Conservation (phyloP, 495 filamentous ascomycete genomes). For the Tirmania nivea region DNA sequence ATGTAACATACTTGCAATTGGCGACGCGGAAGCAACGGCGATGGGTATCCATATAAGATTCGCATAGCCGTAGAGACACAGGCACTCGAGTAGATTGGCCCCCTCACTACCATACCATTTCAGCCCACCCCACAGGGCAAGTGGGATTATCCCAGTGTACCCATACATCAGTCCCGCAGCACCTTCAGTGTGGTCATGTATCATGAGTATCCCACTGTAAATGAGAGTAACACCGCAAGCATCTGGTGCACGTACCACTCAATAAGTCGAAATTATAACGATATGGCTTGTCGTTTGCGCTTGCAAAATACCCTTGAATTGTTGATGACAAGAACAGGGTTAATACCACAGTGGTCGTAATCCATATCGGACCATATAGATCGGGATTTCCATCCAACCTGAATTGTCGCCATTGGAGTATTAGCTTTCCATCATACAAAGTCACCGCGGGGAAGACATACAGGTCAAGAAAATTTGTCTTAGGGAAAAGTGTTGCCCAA, state of each 20-base stretch:
- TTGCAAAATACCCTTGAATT: conserved; percentile 66
- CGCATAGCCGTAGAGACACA: conserved; percentile 81
- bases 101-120: conserved; percentile 83
- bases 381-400: neutral
- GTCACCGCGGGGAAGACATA: conserved; percentile 30
- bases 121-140: conserved; percentile 67
- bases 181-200: conserved; percentile 25
- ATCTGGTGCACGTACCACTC: neutral
- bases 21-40: conserved; percentile 74
- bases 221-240: no score
- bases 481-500: conserved; percentile 62
- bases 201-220: no score
- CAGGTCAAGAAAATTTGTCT: conserved; percentile 85
- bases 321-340: conserved; percentile 90
- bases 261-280: conserved; percentile 63
- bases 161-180: conserved; percentile 83
- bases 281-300: conserved; percentile 30
- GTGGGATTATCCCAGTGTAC: conserved; percentile 56
- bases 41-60: conserved; percentile 95
- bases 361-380: conserved; percentile 61
- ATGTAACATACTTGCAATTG: conserved; percentile 29
- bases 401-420: neutral
- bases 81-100: conserved; percentile 79
- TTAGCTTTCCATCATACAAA: neutral
- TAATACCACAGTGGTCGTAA: conserved; percentile 89